A percentile compares a stretch with the other conserved stretches of the same genome.
phyloP scores from a whole-genome alignment of 495 filamentous ascomycete species.

The Trichoderma gamsii region DNA sequence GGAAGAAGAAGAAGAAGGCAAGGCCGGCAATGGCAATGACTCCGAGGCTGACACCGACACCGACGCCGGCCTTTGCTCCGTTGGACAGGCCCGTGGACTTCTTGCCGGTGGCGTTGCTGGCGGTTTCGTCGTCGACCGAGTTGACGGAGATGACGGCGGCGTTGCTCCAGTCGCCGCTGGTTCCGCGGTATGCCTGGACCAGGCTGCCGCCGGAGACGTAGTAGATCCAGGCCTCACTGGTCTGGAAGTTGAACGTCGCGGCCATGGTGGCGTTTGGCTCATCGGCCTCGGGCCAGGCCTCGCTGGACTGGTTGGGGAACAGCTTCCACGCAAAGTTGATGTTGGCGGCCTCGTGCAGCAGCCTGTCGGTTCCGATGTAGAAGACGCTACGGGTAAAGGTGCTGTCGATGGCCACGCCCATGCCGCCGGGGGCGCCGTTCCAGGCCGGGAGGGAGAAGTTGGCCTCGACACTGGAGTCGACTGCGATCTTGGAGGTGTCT shows the following conservation, averaged over 20 bases:
- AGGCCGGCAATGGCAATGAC: conserved; percentile 27
- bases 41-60: conserved; percentile 30
- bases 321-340: conserved; percentile 25
- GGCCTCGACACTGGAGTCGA: conserved; percentile 24
- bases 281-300: conserved; percentile 33
- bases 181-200: conserved; percentile 28
- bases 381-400: conserved; percentile 26
- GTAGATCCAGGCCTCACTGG: conserved; percentile 28
- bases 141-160: conserved; percentile 14
- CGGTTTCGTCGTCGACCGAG: not conserved
- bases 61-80: conserved; percentile 35
- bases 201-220: conserved; percentile 29
- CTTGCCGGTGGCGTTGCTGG: not conserved
- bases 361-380: conserved; percentile 34
- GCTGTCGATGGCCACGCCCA: conserved; percentile 30
- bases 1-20: conserved; percentile 22
- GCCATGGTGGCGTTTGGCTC: conserved; percentile 28
- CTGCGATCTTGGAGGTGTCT: conserved; percentile 17
- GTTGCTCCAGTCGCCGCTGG: conserved; percentile 23
- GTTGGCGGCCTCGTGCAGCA: conserved; percentile 26
- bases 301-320: conserved; percentile 21
- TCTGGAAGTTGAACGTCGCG: conserved; percentile 22
- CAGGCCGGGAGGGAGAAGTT: conserved; percentile 31
- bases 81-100: conserved; percentile 21
- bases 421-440: conserved; percentile 22